phyloP scores from a whole-genome alignment of 2,329 filamentous ascomycete species.

The Teratosphaeriaceae sp. region DNA sequence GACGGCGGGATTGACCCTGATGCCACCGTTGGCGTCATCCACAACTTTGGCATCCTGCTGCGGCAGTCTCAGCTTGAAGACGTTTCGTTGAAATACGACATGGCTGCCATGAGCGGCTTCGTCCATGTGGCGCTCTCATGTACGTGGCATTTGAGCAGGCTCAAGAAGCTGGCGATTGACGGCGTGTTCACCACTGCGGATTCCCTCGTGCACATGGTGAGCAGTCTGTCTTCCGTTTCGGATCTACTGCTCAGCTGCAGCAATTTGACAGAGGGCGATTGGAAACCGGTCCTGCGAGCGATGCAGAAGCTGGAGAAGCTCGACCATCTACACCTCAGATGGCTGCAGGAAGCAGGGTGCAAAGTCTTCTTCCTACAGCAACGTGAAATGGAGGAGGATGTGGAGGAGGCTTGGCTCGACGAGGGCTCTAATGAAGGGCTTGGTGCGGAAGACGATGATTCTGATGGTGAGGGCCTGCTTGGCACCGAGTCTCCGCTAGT shows the following conservation, averaged over 20 bases:
- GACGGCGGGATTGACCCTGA: neutral
- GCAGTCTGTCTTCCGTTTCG: neutral
- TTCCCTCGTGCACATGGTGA: neutral
- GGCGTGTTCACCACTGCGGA: neutral
- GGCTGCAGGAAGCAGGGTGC: constrained; percentile 13
- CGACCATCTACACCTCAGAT: constrained; percentile 24
- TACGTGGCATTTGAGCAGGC: neutral
- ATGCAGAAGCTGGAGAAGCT: constrained; percentile 17
- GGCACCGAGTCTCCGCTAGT: constrained; percentile 7
- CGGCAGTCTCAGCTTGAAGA: neutral
- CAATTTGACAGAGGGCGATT: constrained; percentile 17
- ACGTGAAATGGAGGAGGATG: constrained; percentile 6
- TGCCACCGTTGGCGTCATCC: neutral
- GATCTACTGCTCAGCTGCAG: constrained; percentile 1
- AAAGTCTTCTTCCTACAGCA: constrained; percentile 23
- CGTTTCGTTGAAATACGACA: constrained; percentile 2
- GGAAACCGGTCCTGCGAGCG: constrained; percentile 19
- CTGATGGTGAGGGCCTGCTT: constrained; percentile 8
- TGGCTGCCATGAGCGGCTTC: neutral
- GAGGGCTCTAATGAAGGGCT: constrained; percentile 4
- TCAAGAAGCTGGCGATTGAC: constrained; percentile 1
- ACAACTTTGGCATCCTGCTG: neutral
- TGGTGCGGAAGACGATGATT: neutral
- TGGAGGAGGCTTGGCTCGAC: constrained; percentile 5
- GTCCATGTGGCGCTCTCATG: neutral